These are phyloP conservation scores for Hanseniaspora meyeri DNA, from an alignment of 805 yeast genomes.

Conservation along the genomic window DNA sequence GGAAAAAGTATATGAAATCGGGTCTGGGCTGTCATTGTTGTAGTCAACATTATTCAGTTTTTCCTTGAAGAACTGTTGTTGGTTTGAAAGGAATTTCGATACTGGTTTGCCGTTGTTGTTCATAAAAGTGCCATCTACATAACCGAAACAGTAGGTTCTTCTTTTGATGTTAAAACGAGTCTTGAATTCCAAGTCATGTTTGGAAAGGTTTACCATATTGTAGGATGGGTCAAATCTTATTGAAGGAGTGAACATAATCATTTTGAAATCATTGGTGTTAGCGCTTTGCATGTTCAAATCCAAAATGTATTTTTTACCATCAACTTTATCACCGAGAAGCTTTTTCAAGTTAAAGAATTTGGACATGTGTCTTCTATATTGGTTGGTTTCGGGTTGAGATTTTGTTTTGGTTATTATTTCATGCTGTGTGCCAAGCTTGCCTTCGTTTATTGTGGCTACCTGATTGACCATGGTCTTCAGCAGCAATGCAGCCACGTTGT, in stretches of 20 bases:
- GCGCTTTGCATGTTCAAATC: neutral
- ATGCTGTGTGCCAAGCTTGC: neutral
- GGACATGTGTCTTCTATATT: neutral
- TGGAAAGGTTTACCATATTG: neutral
- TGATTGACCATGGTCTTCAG: neutral
- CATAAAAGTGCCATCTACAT: neutral
- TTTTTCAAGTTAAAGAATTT: neutral
- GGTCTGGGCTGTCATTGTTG: neutral
- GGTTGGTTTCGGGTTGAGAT: neutral
- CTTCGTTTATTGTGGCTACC: neutral
- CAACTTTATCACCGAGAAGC: no score
- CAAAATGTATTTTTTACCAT: neutral
- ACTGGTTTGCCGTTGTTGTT: neutral
- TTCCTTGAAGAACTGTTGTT: neutral
- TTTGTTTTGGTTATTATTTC: neutral
- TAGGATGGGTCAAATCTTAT: neutral
- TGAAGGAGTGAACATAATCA: neutral
- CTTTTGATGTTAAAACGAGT: neutral
- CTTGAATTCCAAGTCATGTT: neutral
- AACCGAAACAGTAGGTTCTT: neutral
- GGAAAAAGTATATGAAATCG: neutral
- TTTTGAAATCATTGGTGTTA: neutral
- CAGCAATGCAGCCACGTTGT: slow-evolving; percentile 3
- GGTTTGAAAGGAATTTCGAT: neutral
- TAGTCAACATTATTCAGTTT: neutral